phyloP scores from a whole-genome alignment of 768 basidiomycete species.

The Suillus placidus region DNA sequence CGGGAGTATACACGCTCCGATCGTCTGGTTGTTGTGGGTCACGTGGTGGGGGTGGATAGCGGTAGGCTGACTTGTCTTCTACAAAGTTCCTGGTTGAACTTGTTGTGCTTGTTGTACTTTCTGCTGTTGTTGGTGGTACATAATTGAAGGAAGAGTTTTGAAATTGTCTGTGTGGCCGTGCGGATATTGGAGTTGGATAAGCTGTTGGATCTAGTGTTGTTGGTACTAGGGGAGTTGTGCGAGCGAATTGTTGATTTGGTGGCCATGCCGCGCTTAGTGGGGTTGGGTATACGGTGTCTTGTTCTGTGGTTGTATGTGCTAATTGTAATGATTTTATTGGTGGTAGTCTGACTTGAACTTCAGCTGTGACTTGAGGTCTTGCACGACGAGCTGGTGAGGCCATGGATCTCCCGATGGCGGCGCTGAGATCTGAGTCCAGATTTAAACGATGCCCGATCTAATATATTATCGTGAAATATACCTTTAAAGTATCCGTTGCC shows the following conservation, averaged over 20 bases:
- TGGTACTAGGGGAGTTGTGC: slow-evolving; percentile 32
- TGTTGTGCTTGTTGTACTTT: slow-evolving; percentile 20
- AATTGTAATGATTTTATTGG: slow-evolving; percentile 26
- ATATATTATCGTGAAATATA: not conserved
- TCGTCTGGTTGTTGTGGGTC: slow-evolving; percentile 7
- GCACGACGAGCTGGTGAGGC: slow-evolving; percentile 4
- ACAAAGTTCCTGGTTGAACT: slow-evolving; percentile 23
- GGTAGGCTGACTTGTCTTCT: slow-evolving; percentile 12
- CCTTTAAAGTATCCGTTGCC: not conserved
- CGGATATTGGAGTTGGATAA: slow-evolving; percentile 12
- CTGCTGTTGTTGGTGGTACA: slow-evolving; percentile 23
- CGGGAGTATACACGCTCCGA: slow-evolving; percentile 7
- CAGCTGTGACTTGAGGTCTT: not conserved
- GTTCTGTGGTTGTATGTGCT: slow-evolving; percentile 15
- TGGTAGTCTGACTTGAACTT: slow-evolving; percentile 1
- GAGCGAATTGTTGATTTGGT: slow-evolving; percentile 24
- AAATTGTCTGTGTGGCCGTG: slow-evolving; percentile 15
- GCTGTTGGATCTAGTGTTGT: slow-evolving; percentile 4
- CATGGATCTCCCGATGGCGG: slow-evolving; percentile 61
- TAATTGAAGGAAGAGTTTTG: slow-evolving; percentile 19
- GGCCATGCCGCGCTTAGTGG: slow-evolving; percentile 17
- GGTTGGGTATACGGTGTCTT: slow-evolving; percentile 24
- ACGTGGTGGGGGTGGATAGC: not conserved
- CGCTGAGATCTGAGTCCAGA: slow-evolving; percentile 38
- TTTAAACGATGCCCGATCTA: slow-evolving; percentile 1